These are phyloP conservation scores for Podospora pseudopauciseta DNA, from an alignment of 495 filamentous ascomycete species.

Conservation along the genomic window DNA sequence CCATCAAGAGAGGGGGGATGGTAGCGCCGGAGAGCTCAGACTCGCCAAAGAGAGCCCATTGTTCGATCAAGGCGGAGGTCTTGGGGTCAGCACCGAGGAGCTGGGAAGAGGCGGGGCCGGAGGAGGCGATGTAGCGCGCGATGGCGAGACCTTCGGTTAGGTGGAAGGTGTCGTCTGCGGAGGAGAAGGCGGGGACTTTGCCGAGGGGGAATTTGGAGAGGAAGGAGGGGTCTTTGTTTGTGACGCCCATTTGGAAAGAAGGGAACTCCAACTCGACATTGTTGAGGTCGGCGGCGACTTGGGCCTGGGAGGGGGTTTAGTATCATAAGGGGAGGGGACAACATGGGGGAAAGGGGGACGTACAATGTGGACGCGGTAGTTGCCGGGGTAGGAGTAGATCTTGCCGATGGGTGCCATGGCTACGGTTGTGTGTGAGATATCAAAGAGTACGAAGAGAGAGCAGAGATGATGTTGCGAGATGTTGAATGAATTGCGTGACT, in stretches of 20 bases:
- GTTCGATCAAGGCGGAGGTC: slow-evolving; percentile 46
- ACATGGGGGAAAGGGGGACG: slow-evolving; percentile 2
- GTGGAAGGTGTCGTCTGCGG: slow-evolving; percentile 45
- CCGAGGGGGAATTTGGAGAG: slow-evolving; percentile 59
- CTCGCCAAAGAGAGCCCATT: slow-evolving; percentile 51
- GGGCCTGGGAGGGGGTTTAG: slow-evolving; percentile 34
- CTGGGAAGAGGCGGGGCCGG: slow-evolving; percentile 49
- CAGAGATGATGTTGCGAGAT: neutral
- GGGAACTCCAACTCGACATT: slow-evolving; percentile 44
- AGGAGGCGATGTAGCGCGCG: slow-evolving; percentile 50
- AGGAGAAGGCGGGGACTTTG: slow-evolving; percentile 57
- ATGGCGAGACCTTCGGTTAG: slow-evolving; percentile 57
- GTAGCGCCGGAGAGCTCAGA: slow-evolving; percentile 41
- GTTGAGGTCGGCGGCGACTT: slow-evolving; percentile 52
- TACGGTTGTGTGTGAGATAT: neutral
- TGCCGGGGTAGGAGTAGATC: slow-evolving; percentile 46
- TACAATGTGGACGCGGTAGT: slow-evolving; percentile 51
- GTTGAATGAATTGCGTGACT: slow-evolving; percentile 8
- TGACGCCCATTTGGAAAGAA: slow-evolving; percentile 41
- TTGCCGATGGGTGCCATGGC: slow-evolving; percentile 54
- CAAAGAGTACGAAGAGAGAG: slow-evolving; percentile 5
- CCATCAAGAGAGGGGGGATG: slow-evolving; percentile 31
- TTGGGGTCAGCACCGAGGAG: slow-evolving; percentile 47
- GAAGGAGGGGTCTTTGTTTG: slow-evolving; percentile 51
- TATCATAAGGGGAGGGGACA: neutral